phyloP scores from a whole-genome alignment of 2,329 filamentous ascomycete species.

The Penicillium sp. region DNA sequence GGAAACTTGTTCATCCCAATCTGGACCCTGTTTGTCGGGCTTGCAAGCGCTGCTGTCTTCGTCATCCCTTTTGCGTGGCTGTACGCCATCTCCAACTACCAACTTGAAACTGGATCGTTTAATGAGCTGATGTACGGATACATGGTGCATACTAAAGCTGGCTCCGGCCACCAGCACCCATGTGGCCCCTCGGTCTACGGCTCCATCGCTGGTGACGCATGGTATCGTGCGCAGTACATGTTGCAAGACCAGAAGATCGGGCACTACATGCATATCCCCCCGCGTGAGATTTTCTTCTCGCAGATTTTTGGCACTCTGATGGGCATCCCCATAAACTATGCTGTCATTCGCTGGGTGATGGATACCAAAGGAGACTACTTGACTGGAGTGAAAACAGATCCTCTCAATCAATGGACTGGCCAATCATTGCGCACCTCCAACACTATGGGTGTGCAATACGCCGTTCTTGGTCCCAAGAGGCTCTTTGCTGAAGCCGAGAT shows the following conservation, averaged over 20 bases:
- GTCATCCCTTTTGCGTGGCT: constrained; percentile 61
- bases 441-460: constrained; percentile 61
- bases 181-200: constrained; percentile 60
- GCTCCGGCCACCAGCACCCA: constrained; percentile 55
- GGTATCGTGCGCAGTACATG: constrained; percentile 60
- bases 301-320: constrained; percentile 61
- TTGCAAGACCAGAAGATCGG: constrained; percentile 66
- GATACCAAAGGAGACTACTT: constrained; percentile 58
- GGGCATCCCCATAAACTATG: constrained; percentile 63
- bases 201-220: constrained; percentile 61
- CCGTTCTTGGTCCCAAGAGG: constrained; percentile 49
- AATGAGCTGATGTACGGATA: constrained; percentile 62
- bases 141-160: constrained; percentile 54
- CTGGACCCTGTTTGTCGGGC: constrained; percentile 61
- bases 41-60: constrained; percentile 55
- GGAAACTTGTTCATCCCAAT: constrained; percentile 59
- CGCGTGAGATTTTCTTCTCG: constrained; percentile 60
- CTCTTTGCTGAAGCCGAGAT: constrained; percentile 32
- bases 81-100: constrained; percentile 60
- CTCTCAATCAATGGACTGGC: constrained; percentile 62
- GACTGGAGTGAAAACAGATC: constrained; percentile 52
- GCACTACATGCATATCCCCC: constrained; percentile 63
- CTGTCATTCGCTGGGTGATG: constrained; percentile 61
- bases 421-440: constrained; percentile 54
- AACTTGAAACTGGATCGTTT: constrained; percentile 56